Evolutionary conservation across 2,329 filamentous ascomycete species (phyloP).

Genomic region (Alternaria arbusti): DNA sequence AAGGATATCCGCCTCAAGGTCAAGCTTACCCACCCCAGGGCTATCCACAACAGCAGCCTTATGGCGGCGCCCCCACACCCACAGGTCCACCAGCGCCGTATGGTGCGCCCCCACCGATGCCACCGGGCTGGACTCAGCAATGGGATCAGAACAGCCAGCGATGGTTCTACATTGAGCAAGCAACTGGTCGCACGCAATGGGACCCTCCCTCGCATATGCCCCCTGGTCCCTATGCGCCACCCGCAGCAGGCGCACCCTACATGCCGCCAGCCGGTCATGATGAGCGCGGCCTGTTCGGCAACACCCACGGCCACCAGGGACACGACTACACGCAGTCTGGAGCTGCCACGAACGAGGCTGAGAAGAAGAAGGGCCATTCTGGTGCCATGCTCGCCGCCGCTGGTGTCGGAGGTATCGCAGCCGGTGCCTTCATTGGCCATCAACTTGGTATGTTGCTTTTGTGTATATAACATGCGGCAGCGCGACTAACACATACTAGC

Average conservation of each 20-base stretch:
- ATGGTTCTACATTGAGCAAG: conserved; percentile 70
- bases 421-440: conserved; percentile 64
- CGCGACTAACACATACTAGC: conserved; percentile 24
- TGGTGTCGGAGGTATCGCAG: conserved; percentile 65
- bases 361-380: conserved; percentile 50
- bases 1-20: conserved; percentile 33
- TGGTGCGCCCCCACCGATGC: conserved; percentile 60
- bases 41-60: conserved; percentile 35
- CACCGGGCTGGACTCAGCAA: conserved; percentile 66
- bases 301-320: conserved; percentile 34
- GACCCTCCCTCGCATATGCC: conserved; percentile 58
- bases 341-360: conserved; percentile 31
- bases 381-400: conserved; percentile 61
- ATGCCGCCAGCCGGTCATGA: conserved; percentile 29
- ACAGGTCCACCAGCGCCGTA: conserved; percentile 41
- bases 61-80: conserved; percentile 33
- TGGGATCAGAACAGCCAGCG: conserved; percentile 67
- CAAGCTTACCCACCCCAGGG: conserved; percentile 30
- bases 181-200: conserved; percentile 69
- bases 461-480: neutral
- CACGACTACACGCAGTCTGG: conserved; percentile 33
- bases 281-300: conserved; percentile 38
- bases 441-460: conserved; percentile 57
- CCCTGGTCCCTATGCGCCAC: conserved; percentile 43
- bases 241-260: conserved; percentile 35